Percentiles rank a stretch among this genome's conserved stretches.
phyloP scores from a whole-genome alignment of 257 asterid species.

The Jaltomata sinuosa region DNA sequence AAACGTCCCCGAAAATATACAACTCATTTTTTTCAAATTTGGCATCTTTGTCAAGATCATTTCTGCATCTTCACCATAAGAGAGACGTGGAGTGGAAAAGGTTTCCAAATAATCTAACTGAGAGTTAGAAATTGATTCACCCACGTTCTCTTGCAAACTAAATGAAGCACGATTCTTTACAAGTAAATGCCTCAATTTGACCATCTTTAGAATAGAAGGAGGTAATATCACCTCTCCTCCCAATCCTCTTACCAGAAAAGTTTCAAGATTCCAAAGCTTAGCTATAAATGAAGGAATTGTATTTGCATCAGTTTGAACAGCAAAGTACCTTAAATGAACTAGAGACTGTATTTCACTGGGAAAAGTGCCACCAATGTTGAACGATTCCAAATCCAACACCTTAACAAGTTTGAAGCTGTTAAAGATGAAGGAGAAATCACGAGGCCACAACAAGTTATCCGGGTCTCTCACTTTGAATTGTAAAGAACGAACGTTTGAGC shows the following conservation, averaged over 20 bases:
- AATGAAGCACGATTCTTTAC: neutral
- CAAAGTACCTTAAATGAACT: neutral
- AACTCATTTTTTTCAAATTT: neutral
- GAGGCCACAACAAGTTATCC: neutral
- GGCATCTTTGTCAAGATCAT: neutral
- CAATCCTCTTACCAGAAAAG: neutral
- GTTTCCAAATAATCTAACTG: neutral
- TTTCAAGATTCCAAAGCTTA: neutral
- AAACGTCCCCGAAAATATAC: neutral
- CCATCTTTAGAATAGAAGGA: neutral
- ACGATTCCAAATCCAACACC: neutral
- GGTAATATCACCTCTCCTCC: neutral
- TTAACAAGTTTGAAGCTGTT: neutral
- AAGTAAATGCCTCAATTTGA: neutral
- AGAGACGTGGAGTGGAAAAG: neutral
- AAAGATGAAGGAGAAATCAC: neutral
- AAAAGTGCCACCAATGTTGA: neutral
- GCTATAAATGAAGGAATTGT: neutral
- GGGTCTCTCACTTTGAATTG: neutral
- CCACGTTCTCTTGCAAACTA: neutral
- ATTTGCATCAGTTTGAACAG: neutral
- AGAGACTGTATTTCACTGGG: neutral
- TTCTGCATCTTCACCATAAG: neutral
- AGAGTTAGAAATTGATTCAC: neutral
- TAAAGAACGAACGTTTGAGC: neutral